Base-by-base conservation (phyloP, 2,329 filamentous ascomycete species). In the Zymoseptoria ardabiliae region DNA sequence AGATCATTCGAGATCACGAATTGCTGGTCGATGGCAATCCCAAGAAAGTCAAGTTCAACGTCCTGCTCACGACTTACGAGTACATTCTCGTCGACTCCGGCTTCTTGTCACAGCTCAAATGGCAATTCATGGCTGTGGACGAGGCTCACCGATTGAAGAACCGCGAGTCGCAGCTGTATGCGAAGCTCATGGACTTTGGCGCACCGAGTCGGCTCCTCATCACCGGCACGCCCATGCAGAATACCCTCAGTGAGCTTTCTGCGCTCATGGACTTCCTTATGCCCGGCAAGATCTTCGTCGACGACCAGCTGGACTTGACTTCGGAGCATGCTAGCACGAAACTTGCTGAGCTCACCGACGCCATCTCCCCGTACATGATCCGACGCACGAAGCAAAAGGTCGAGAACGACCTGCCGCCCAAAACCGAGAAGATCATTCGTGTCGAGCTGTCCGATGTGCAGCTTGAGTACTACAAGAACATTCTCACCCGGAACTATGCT, bases 401-500 rank as follows among this genome's bases (percentile, higher is more conserved):
- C 7, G 94, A 97, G 73, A 96, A 92, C 21, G 94, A 99, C 67
- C 79, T 99, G 23, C 94, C 94, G 11, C 91, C 93, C 0, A 99
- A 99, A 79, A 96, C 91, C 0, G 94, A 99, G 74, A 99, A 97
- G 79, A 99, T 99, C 66, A 96, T 99, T 72, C 91, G 95, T 58
- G 94, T 99, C 49, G 94, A 97, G 74, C 81, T 99, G 55, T 96
- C 94, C 0, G 94, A 99, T 74, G 87, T 97, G 25, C 94, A 99
- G 72, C 80, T 97, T 9, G 93, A 99, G 65, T 97, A 97, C 74
- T 99, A 99, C 80, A 97, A 97, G 77, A 97, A 97, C 71, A 97
- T 99, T 60, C 81, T 99, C 22, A 97, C 94, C 0, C 87, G 93
- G 69, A 99, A 99, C 72, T 99, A 99, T 70, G 86, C 91, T 28